Percentiles rank a stretch among this genome's conserved stretches.
phyloP scores from a whole-genome alignment of 164 flowering plant genomes.

The Litsea cubeba region DNA sequence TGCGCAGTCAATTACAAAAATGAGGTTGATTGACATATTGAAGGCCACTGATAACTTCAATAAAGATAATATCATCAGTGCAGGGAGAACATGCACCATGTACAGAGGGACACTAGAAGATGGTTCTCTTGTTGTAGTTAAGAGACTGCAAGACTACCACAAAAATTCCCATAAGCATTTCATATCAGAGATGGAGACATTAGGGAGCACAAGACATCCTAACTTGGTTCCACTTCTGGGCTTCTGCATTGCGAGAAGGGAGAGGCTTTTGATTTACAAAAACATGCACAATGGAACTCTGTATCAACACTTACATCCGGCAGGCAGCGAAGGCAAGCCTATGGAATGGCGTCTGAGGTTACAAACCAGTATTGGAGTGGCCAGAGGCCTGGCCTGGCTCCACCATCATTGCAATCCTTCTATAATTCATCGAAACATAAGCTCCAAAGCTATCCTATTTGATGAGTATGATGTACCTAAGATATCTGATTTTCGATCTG shows the following conservation, averaged over 20 bases:
- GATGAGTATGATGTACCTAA: slow-evolving; percentile 21
- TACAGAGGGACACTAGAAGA: slow-evolving; percentile 21
- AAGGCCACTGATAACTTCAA: slow-evolving; percentile 21
- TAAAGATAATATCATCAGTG: slow-evolving; percentile 17
- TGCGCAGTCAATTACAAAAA: slow-evolving; percentile 11
- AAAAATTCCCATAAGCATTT: slow-evolving; percentile 19
- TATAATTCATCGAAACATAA: slow-evolving; percentile 20
- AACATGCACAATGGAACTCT: slow-evolving; percentile 31
- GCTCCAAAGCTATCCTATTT: slow-evolving; percentile 22
- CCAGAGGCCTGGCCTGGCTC: slow-evolving; percentile 27
- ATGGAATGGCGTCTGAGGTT: slow-evolving; percentile 23
- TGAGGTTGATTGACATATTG: slow-evolving; percentile 22
- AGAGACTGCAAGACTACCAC: slow-evolving; percentile 20
- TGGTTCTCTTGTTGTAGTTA: slow-evolving; percentile 19
- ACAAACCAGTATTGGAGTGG: slow-evolving; percentile 17
- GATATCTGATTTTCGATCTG: slow-evolving; percentile 23
- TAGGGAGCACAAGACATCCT: slow-evolving; percentile 16
- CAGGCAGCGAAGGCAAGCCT: slow-evolving; percentile 1
- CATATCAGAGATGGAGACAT: slow-evolving; percentile 20
- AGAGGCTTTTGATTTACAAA: slow-evolving; percentile 33
- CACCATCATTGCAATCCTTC: slow-evolving; percentile 22
- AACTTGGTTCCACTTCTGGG: slow-evolving; percentile 31
- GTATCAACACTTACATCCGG: slow-evolving; percentile 20
- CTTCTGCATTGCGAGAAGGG: slow-evolving; percentile 29
- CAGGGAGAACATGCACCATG: slow-evolving; percentile 24